Percentiles rank a stretch among this genome's conserved stretches.
These are phyloP conservation scores for Sordariomycetes sp. DNA, from an alignment of 2,329 filamentous ascomycete species.

Conservation along the genomic window DNA sequence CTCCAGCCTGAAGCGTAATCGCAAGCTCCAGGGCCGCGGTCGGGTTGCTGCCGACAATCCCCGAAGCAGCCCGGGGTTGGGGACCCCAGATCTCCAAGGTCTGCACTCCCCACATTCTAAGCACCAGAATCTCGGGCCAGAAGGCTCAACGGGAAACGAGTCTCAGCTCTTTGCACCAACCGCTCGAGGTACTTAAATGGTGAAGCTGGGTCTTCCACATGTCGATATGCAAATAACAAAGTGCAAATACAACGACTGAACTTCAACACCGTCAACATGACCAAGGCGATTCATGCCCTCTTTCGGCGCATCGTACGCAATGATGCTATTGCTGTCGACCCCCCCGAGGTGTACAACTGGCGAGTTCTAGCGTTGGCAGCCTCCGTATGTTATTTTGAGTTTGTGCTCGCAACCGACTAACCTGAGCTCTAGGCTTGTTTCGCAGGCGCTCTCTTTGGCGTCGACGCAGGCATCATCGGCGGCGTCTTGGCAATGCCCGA, in stretches of 20 bases:
- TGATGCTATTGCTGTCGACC: constrained; percentile 57
- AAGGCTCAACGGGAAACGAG: too few species aligned
- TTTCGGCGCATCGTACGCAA: constrained; percentile 34
- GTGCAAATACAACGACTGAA: not conserved
- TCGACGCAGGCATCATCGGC: constrained; percentile 17
- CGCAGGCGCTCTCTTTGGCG: constrained; percentile 14
- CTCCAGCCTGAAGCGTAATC: constrained; percentile 4
- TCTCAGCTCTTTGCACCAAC: too few species aligned
- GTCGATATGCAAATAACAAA: not conserved
- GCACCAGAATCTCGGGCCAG: too few species aligned
- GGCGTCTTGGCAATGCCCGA: constrained; percentile 16
- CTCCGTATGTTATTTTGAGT: too few species aligned
- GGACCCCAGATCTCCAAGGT: not conserved
- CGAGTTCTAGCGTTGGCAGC: constrained; percentile 55
- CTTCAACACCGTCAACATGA: not conserved
- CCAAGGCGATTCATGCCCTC: constrained; percentile 11
- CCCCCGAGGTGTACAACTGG: constrained; percentile 62
- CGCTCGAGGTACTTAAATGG: too few species aligned
- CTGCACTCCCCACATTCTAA: too few species aligned
- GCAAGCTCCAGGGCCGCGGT: not conserved
- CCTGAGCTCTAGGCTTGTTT: constrained; percentile 3
- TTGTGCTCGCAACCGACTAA: too few species aligned
- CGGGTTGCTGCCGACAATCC: constrained; percentile 1
- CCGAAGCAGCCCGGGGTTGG: not conserved
- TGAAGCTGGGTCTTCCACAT: not conserved